These are phyloP conservation scores for Trypanosoma lewisi DNA, from an alignment of 208 protist genomes.

Conservation along the genomic window DNA sequence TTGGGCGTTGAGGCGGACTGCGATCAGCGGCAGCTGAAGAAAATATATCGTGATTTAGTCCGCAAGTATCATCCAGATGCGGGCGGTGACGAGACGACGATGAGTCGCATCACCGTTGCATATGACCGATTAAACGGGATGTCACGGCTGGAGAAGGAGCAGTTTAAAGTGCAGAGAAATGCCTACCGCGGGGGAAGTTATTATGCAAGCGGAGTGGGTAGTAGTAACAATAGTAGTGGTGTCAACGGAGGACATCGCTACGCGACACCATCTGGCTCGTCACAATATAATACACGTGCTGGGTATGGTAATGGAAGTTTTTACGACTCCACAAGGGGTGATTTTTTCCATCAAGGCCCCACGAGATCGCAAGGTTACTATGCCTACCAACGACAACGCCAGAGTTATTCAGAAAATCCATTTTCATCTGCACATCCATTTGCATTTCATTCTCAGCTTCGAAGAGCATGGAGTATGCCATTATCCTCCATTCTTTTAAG, in stretches of 20 bases:
- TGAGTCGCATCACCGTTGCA: conserved; percentile 78
- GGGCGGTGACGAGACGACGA: conserved; percentile 62
- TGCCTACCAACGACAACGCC: conserved; percentile 34
- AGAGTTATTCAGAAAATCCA: conserved; percentile 51
- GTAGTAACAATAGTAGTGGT: conserved; percentile 1
- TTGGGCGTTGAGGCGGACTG: conserved; percentile 47
- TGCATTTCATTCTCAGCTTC: conserved; percentile 31
- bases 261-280: conserved; percentile 22
- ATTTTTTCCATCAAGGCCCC: conserved; percentile 28
- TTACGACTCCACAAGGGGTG: conserved; percentile 29
- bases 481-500: conserved; percentile 48
- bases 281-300: conserved; percentile 4
- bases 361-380: conserved; percentile 42
- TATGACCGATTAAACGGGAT: conserved; percentile 62
- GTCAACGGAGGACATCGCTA: background rate
- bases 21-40: conserved; percentile 47
- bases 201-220: background rate
- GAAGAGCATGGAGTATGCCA: conserved; percentile 47
- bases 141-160: conserved; percentile 55
- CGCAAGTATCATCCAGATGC: conserved; percentile 80
- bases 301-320: conserved; percentile 39
- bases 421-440: conserved; percentile 59
- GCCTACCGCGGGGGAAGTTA: conserved; percentile 34
- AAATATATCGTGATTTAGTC: conserved; percentile 60
- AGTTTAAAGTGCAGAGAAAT: conserved; percentile 47